Evolutionary conservation across 768 basidiomycete genomes (phyloP), one percentile per base, ranked within the genome.

Genomic region (Chalciporus piperatus): DNA sequence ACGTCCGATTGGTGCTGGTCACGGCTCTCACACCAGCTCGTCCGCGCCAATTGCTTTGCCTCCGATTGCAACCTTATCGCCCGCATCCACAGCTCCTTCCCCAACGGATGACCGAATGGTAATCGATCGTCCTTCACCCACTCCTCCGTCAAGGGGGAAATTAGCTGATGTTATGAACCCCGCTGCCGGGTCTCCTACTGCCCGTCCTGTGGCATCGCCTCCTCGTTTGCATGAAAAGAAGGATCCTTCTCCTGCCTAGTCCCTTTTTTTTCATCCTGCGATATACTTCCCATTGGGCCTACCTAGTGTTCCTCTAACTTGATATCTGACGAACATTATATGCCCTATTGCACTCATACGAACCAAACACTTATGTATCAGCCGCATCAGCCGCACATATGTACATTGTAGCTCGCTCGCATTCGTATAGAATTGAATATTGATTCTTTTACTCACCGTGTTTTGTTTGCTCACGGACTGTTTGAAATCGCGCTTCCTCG

Each of bases 1-100:
- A 41, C 78, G 84, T 22, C 87, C 87, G 11, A 76, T 87, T 45
- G 87, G 87, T 14, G 61, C 70, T 1, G 78, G 81, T 1, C 70
- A 80, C 45, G 68, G 73, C 19, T 68, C 71, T 5, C 74, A 79
- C 58, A 40, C 65, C 45, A 64, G 58, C 35, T 46, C 65, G 9
- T 72, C 74, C 6, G 63, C 59, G 17, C 57, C 74, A 17, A 79
- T 86, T 40, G 76, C 83, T 1, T 74, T 89, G 1, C 87, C 87
- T 43, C 85, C 85, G 0, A 88, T 89, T 54, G 77, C 83, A 20
- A 86, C 85, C 7, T 69, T 89, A 20, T 82, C 85, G 7, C 83
- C 85, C 3, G 65, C 79, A 6, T 82, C 83, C 12, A 77, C 78
- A 4, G 76, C 77, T 14, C 76, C 80, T 14, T 82, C 82, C 12